Evolutionary conservation across 1,284 basidiomycete species (phyloP), one percentile per base, ranked within the genome.

Genomic region (Microbotryum intermedium): DNA sequence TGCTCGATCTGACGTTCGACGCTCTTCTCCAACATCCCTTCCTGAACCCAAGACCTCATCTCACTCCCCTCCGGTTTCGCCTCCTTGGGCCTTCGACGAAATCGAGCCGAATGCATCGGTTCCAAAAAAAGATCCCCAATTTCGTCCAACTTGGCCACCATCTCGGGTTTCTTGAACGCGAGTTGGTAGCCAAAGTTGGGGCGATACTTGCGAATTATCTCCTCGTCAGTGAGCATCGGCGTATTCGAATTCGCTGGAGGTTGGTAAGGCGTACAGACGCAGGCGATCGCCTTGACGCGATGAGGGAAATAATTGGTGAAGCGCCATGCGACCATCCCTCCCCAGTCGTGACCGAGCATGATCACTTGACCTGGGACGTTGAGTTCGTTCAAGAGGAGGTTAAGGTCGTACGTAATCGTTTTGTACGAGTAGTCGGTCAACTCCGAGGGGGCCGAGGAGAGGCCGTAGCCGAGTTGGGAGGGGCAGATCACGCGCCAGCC

Each of bases 111-210:
- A 46, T 62, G 62, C 50, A 51, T 54, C 9, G 53, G 54, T 16
- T 61, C 53, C n/a, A 69, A 51, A 44, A 65, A 63, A 10, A 56
- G 53, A 23, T 60, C 62, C 2, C 66, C 53, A 16, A 64, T 64
- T 10, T 53, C 39, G 21, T 61, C 58, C n/a, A 70, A 42, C 62
- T 70, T 61, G 4, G n/a, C 30, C n/a, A 39, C 47, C 6, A 64
- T 50, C 23, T 42, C 50, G 13, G 51, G 25, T 18, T 48, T 48
- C 4, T 46, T 53, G 28, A 67, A 66, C 45, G 60, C 67, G 39
- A 68, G 46, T 39, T 70, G 69, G 56, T 70, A 70, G 6, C 69
- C 69, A 39, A 70, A 70, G 46, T 69, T 65, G 5, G 68, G 61
- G 7, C 67, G 30, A 28, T 51, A 55, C 45, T 54, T 59, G 21